Evolutionary conservation across 2,329 filamentous ascomycete genomes (phyloP).

Genomic region (Biscogniauxia sp.): DNA sequence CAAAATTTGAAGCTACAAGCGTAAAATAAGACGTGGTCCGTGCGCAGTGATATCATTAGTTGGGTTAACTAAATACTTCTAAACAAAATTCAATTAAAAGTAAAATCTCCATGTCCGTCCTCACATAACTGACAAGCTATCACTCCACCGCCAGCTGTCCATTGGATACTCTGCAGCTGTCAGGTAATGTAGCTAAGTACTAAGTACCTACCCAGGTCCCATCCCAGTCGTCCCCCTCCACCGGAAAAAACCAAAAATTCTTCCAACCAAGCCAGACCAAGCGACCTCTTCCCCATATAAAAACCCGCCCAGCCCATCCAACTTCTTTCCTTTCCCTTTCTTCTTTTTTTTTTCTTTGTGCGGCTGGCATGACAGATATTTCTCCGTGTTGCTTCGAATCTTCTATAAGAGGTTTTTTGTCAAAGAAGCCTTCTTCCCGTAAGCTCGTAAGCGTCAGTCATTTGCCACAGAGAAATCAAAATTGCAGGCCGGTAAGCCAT

Average conservation of each 20-base stretch:
- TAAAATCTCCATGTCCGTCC: no score
- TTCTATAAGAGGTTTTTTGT: slow-evolving; percentile 33
- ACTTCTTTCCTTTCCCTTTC: slow-evolving; percentile 30
- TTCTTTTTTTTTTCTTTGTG: slow-evolving; percentile 67
- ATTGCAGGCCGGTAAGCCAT: slow-evolving; percentile 45
- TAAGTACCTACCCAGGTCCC: not conserved
- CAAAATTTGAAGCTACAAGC: no score
- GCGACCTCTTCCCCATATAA: not conserved
- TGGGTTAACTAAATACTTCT: no score
- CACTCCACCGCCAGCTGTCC: no score
- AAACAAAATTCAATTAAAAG: no score
- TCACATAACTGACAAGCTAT: no score
- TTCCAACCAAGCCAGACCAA: not conserved
- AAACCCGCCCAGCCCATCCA: slow-evolving; percentile 7
- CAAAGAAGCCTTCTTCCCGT: slow-evolving; percentile 54
- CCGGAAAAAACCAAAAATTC: not conserved
- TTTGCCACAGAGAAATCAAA: slow-evolving; percentile 70
- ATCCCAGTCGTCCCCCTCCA: not conserved
- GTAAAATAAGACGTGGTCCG: no score
- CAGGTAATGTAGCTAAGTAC: no score
- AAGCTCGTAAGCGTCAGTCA: slow-evolving; percentile 66
- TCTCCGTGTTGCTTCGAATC: slow-evolving; percentile 79
- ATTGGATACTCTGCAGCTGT: no score
- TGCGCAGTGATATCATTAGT: no score
- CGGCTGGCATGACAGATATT: slow-evolving; percentile 71